Conservation (phyloP, 768 basidiomycete genomes). For the Chalciporus chontae region DNA sequence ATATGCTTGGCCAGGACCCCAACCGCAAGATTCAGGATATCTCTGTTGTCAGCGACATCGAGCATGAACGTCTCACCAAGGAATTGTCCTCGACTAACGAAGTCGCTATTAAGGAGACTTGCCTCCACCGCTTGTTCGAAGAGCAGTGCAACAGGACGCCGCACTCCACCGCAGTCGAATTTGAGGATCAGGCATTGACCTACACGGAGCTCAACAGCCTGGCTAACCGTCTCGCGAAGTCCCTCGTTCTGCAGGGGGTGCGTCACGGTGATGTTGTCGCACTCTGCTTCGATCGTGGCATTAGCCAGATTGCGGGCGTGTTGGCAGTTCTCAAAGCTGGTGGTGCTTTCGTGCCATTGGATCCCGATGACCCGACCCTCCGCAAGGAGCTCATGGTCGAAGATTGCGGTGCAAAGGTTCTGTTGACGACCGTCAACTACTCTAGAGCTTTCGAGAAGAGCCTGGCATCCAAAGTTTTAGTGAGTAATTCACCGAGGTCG, state of each 20-base stretch:
- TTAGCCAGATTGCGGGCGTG: slow-evolving; percentile 26
- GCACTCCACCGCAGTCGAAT: slow-evolving; percentile 21
- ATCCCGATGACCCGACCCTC: slow-evolving; percentile 28
- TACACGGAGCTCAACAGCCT: slow-evolving; percentile 30
- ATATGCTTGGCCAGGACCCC: slow-evolving; percentile 16
- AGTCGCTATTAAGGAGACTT: slow-evolving; percentile 12
- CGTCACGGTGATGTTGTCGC: slow-evolving; percentile 24
- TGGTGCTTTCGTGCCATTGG: slow-evolving; percentile 21
- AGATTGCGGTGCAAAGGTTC: slow-evolving; percentile 25
- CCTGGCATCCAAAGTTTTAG: slow-evolving; percentile 19
- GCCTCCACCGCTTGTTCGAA: slow-evolving; percentile 18
- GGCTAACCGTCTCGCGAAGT: slow-evolving; percentile 32
- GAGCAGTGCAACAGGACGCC: slow-evolving; percentile 21
- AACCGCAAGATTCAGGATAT: slow-evolving; percentile 17
- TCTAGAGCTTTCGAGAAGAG: slow-evolving; percentile 23
- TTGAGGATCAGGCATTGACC: slow-evolving; percentile 28
- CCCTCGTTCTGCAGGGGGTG: slow-evolving; percentile 24
- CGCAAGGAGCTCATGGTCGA: slow-evolving; percentile 28
- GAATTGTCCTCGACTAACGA: slow-evolving; percentile 21
- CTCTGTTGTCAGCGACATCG: slow-evolving; percentile 11
- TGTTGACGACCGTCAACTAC: slow-evolving; percentile 25
- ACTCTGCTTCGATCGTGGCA: slow-evolving; percentile 29
- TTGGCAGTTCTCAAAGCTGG: slow-evolving; percentile 34
- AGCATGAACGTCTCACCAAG: slow-evolving; percentile 21
- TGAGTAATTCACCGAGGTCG: too few relatives aligned